Evolutionary conservation across 306 rosid genomes (phyloP).

Genomic region (Oxytropis ochrocephala): DNA sequence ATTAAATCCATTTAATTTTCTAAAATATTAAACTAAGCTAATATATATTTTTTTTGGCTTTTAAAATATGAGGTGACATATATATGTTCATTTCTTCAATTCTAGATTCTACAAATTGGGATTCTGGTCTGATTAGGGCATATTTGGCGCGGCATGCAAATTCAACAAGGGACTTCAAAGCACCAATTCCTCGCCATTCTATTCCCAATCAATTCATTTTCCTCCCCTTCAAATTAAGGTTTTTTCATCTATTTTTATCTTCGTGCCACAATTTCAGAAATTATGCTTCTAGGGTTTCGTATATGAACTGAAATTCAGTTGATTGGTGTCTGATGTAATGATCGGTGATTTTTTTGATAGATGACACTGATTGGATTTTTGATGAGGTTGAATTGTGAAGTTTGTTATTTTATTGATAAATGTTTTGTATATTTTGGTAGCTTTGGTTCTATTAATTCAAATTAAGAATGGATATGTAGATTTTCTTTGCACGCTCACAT

Average conservation of each 20-base stretch:
- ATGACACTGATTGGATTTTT: neutral
- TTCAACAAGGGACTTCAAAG: neutral
- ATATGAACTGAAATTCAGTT: neutral
- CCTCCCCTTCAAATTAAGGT: constrained; percentile 9
- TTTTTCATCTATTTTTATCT: neutral
- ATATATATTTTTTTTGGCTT: no score
- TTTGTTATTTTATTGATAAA: neutral
- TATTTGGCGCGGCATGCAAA: constrained; percentile 24
- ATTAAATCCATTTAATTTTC: no score
- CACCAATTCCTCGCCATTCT: neutral
- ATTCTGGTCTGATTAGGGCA: constrained; percentile 1
- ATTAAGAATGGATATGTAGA: neutral
- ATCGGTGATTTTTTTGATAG: neutral
- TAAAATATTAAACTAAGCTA: no score
- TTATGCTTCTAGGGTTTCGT: constrained; percentile 15
- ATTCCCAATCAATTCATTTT: neutral
- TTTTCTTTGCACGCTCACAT: neutral
- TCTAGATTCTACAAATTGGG: neutral
- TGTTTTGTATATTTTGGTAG: constrained; percentile 5
- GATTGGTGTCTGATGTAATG: neutral
- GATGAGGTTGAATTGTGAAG: neutral
- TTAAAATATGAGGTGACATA: neutral
- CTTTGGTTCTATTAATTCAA: neutral
- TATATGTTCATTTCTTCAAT: neutral
- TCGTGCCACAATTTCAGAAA: neutral